Base-by-base conservation (phyloP, 306 rosid genomes). In the Elaeagnus macrophylla region DNA sequence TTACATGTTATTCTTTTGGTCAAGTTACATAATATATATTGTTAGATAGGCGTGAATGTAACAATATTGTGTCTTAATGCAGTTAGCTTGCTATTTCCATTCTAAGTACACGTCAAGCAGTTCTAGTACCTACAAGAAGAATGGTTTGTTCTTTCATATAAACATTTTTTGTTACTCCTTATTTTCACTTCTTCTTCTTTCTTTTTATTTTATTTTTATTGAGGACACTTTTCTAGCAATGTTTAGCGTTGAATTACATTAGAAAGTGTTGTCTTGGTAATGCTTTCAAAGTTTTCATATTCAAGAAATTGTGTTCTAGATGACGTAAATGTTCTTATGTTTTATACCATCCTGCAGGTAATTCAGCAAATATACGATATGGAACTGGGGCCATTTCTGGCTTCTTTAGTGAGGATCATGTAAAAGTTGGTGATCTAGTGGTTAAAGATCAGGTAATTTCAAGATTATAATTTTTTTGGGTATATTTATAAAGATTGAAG, bases 361-460 rank as follows among this genome's bases (percentile, higher is more conserved):
- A 75, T 56, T 40, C 71, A 65, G 84, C 84, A 10, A 72, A 57
- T 3, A 79, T 79, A 68, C 75, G 65, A 1, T 75, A 79, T 61
- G 84, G 84, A 54, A 79, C 84, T 45, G 84, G 84, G 3, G 78
- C 81, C 46, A 75, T 79, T 57, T 65, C 84, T 37, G 81, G 84
- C 47, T 75, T 56, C 71, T 75, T 79, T 10, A 79, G 84, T 62
- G 53, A 72, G 64, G 84, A 79, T 35, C 61, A 72, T 68, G 71
- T 79, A 8, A 61, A 60, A 50, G 68, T 79, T 68, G 84, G 84
- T 19, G 73, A 79, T 57, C 81, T 79, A 6, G 73, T 75, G 12
- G 76, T 79, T 37, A 54, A 72, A 39, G 67, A 66, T 48, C 84
- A 79, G 84, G 81, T 79, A 53, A 44, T 59, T 60, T 37, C 16